Percentiles rank a stretch among this genome's conserved stretches.
phyloP scores from a whole-genome alignment of 2,329 filamentous ascomycete species.

The Paracoccidioides lutzii region DNA sequence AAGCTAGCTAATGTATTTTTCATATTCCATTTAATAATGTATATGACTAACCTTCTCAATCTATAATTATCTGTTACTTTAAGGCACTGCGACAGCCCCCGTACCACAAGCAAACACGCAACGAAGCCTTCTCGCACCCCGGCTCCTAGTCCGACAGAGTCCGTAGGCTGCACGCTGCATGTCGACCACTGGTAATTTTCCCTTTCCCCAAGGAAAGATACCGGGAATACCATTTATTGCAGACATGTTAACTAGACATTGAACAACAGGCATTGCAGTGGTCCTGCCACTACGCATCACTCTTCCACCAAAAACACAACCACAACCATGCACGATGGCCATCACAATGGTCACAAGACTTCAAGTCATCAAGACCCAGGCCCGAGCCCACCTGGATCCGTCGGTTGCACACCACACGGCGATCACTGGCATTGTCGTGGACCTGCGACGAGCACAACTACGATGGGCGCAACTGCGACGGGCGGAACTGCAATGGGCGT shows the following conservation, averaged over 20 bases:
- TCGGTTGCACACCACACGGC: conserved; percentile 16
- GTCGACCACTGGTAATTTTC: no score
- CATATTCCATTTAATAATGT: not conserved
- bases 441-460: not conserved
- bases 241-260: no score
- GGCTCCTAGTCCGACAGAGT: no score
- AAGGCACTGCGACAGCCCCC: conserved; percentile 21
- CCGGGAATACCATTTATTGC: no score
- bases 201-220: no score
- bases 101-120: not conserved
- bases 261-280: conserved; percentile 3
- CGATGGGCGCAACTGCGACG: no score
- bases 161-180: no score
- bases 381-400: conserved; percentile 7
- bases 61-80: not conserved
- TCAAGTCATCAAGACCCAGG: not conserved
- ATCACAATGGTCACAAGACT: no score
- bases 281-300: not conserved
- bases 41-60: not conserved
- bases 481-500: no score
- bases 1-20: not conserved
- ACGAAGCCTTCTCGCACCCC: no score
- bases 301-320: no score
- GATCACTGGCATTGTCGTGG: conserved; percentile 14
- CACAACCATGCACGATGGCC: no score